Evolutionary conservation across 768 basidiomycete species (phyloP), one percentile per base, ranked within the genome.

Genomic region (Kwoniella sp.): DNA sequence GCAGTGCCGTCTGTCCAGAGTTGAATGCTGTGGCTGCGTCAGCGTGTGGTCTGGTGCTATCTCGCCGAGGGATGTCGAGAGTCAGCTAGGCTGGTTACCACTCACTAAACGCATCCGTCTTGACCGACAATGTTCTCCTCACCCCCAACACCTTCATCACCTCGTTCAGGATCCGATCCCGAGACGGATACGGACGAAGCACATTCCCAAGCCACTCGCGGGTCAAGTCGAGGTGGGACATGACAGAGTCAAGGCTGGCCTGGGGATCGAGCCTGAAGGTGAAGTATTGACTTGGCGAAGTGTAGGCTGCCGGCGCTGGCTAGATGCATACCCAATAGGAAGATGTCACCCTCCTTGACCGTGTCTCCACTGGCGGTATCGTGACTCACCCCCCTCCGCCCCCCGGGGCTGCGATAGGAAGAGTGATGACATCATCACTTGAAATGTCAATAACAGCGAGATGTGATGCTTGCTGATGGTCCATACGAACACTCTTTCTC

Each of bases 1-100:
- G 81, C 15, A 96, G 80, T 67, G 92, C 89, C 0, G 89, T 85
- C 31, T 93, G 83, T 40, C 95, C 95, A 60, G 95, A 89, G 73
- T 99, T 90, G 76, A 88, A 91, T 0, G 87, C 89, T 95, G 69
- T 11, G 33, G 1, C 34, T 8, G n/a, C n/a, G n/a, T n/a, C n/a
- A n/a, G n/a, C n/a, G n/a, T n/a, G n/a, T n/a, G n/a, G n/a, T n/a
- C n/a, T n/a, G n/a, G n/a, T n/a, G n/a, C n/a, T n/a, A n/a, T n/a
- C n/a, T n/a, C n/a, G n/a, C n/a, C n/a, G n/a, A n/a, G n/a, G 28
- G 5, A 37, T 12, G 3, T 17, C 14, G 34, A 6, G 34, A 36
- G 43, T 45, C 44, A 37, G 22, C 37, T 20, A 31, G 36, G 15
- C 28, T 15, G 8, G 5, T 5, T 22, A 40, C 17, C 12, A 61